phyloP scores from a whole-genome alignment of 1,139 yeast species.

The Lodderomyces orthopsilosis region DNA sequence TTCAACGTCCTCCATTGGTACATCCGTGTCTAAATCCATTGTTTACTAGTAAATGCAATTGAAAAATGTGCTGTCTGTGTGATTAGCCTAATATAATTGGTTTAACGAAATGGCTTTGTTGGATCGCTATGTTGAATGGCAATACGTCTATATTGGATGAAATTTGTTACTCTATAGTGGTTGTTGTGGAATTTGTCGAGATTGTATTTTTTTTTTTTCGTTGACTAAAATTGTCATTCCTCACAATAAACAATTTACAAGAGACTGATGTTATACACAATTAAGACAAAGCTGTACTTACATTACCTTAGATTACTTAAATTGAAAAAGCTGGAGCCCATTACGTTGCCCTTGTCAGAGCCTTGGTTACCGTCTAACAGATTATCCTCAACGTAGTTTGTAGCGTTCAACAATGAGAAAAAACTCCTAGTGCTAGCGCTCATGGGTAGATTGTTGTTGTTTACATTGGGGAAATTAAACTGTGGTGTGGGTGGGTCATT shows the following conservation, averaged over 20 bases:
- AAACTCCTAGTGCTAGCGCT: conserved; percentile 26
- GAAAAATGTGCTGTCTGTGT: neutral
- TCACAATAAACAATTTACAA: too few relatives aligned
- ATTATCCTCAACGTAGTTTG: conserved; percentile 16
- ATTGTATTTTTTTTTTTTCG: neutral
- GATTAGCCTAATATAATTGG: neutral
- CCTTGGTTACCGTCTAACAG: neutral
- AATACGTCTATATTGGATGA: too few relatives aligned
- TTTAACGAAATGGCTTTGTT: too few relatives aligned
- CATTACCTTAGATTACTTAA: conserved; percentile 12
- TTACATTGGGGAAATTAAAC: conserved; percentile 22
- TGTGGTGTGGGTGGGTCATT: conserved; percentile 40
- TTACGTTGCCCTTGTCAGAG: conserved; percentile 1
- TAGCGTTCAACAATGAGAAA: conserved; percentile 9
- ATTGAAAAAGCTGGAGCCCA: conserved; percentile 24
- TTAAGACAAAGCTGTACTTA: too few relatives aligned
- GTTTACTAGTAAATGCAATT: neutral
- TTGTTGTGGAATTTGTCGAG: neutral
- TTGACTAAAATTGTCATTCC: too few relatives aligned
- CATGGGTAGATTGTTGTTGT: conserved; percentile 7
- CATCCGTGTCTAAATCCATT: conserved; percentile 69
- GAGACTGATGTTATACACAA: too few relatives aligned
- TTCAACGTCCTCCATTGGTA: conserved; percentile 71
- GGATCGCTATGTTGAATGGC: too few relatives aligned
- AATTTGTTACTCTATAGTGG: too few relatives aligned